Conservation (phyloP, 495 filamentous ascomycete genomes). For the Chaetomium tenue region DNA sequence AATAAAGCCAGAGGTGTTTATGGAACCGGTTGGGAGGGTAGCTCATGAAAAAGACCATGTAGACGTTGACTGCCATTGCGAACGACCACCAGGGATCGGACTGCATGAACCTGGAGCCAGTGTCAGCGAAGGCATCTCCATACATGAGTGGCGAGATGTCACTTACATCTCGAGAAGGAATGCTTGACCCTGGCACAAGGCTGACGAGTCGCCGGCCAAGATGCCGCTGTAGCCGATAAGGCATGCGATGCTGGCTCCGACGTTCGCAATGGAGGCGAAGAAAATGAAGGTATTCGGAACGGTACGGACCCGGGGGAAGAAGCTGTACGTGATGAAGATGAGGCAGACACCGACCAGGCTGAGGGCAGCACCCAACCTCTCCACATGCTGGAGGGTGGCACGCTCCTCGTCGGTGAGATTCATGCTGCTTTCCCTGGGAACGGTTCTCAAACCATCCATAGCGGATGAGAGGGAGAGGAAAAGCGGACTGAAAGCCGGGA, state of each 20-base stretch:
- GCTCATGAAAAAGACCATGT: conserved; percentile 75
- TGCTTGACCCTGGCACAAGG: conserved; percentile 71
- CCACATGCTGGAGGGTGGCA: conserved; percentile 40
- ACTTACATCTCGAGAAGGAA: conserved; percentile 65
- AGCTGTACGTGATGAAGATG: conserved; percentile 67
- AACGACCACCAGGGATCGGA: conserved; percentile 61
- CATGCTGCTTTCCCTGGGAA: conserved; percentile 31
- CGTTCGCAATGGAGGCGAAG: conserved; percentile 79
- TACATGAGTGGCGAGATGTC: conserved; percentile 42
- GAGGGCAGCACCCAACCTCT: conserved; percentile 53
- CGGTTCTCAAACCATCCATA: conserved; percentile 24
- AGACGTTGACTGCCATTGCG: conserved; percentile 84
- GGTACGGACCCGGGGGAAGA: conserved; percentile 60
- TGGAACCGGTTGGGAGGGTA: conserved; percentile 65
- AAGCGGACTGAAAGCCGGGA: conserved; percentile 1
- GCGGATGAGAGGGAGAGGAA: conserved; percentile 14
- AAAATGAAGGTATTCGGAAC: conserved; percentile 82
- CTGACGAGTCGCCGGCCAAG: conserved; percentile 49
- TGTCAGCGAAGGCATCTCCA: conserved; percentile 18
- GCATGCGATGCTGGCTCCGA: conserved; percentile 72
- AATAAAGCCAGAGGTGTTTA: conserved; percentile 66
- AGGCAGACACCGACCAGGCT: conserved; percentile 67
- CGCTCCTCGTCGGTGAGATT: conserved; percentile 34
- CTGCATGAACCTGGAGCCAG: conserved; percentile 52
- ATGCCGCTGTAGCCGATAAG: conserved; percentile 61